phyloP scores from a whole-genome alignment of 805 yeast species.

The Tanozyma kutaoensis region DNA sequence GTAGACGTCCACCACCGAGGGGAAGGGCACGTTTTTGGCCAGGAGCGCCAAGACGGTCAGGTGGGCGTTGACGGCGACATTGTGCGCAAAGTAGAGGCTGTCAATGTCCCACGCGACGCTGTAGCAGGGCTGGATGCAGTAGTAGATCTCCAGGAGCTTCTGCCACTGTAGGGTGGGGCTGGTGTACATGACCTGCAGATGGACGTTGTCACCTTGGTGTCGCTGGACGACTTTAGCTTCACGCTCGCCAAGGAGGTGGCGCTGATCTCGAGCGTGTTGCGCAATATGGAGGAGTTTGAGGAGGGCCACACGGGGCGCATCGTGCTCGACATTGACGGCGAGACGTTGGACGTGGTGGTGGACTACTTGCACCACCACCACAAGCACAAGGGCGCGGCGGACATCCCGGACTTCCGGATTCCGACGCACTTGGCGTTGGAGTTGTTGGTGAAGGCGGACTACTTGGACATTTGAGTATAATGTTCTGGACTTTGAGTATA shows the following conservation, averaged over 20 bases:
- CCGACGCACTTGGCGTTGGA: constrained; percentile 94
- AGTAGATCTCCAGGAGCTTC: constrained; percentile 56
- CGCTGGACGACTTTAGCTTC: constrained; percentile 58
- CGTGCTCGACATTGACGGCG: constrained; percentile 52
- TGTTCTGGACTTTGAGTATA: neutral
- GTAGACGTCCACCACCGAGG: constrained; percentile 24
- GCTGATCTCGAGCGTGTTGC: constrained; percentile 43
- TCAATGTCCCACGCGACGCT: constrained; percentile 37
- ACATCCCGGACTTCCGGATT: constrained; percentile 73
- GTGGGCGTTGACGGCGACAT: constrained; percentile 35
- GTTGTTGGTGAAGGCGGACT: constrained; percentile 86
- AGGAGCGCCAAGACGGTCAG: constrained; percentile 45
- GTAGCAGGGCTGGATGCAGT: constrained; percentile 47
- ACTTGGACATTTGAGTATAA: constrained; percentile 41
- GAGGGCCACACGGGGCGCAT: constrained; percentile 50
- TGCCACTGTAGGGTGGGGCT: constrained; percentile 61
- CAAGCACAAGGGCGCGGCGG: constrained; percentile 46
- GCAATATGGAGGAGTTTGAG: constrained; percentile 36
- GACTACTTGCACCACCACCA: constrained; percentile 73
- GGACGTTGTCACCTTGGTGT: constrained; percentile 48
- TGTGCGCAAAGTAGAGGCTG: constrained; percentile 21
- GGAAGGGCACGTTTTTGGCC: constrained; percentile 19
- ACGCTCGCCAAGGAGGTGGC: constrained; percentile 65
- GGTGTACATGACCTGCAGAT: constrained; percentile 5
- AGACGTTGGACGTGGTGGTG: constrained; percentile 62